Evolutionary conservation across 495 filamentous ascomycete species (phyloP).

Genomic region (Aspergillus bertholletiae): DNA sequence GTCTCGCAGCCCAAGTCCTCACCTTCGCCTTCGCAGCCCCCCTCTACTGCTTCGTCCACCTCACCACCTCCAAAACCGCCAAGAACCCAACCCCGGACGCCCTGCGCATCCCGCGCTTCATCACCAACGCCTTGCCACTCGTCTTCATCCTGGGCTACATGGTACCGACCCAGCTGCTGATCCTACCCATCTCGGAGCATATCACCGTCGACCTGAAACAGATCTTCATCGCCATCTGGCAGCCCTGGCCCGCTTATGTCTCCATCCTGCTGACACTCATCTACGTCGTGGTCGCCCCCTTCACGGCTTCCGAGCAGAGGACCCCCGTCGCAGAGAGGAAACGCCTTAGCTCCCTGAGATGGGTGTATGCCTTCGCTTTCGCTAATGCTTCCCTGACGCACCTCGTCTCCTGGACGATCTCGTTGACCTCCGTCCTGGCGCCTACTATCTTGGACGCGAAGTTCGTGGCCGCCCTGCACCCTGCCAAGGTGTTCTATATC

Average conservation of each 20-base stretch:
- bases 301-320: too few species aligned
- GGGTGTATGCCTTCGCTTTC: constrained; percentile 54
- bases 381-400: constrained; percentile 46
- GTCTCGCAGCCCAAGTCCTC: constrained; percentile 50
- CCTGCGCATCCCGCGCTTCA: constrained; percentile 43
- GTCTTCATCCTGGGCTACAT: constrained; percentile 48
- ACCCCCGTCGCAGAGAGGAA: constrained; percentile 11
- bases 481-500: constrained; percentile 34
- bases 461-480: constrained; percentile 32
- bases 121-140: constrained; percentile 45
- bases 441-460: constrained; percentile 34
- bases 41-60: constrained; percentile 47
- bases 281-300: constrained; percentile 31
- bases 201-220: constrained; percentile 51
- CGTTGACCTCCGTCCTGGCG: constrained; percentile 34
- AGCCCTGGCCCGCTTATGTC: constrained; percentile 53
- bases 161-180: constrained; percentile 48
- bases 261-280: constrained; percentile 31
- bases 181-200: constrained; percentile 45
- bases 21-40: constrained; percentile 54
- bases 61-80: constrained; percentile 50
- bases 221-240: constrained; percentile 55
- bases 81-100: constrained; percentile 40
- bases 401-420: constrained; percentile 40
- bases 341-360: constrained; percentile 39